These are phyloP conservation scores for Starmerella potacharoeniae DNA, from an alignment of 805 yeast genomes.

Conservation along the genomic window DNA sequence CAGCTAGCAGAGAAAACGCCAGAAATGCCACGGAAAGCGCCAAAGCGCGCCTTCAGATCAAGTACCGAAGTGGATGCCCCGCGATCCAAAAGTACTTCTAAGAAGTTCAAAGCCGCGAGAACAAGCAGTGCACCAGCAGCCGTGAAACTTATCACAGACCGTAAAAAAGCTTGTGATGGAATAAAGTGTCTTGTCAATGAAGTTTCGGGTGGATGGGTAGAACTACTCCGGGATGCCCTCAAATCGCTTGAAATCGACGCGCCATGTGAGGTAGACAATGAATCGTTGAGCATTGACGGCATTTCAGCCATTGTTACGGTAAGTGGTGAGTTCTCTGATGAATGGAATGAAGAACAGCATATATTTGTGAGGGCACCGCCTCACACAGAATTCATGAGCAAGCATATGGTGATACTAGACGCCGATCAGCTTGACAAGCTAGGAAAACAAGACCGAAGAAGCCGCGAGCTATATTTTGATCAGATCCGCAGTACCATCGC, in stretches of 20 bases:
- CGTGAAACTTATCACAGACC: conserved; percentile 5
- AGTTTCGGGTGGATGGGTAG: background rate
- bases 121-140: background rate
- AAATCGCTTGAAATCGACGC: background rate
- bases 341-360: conserved; percentile 7
- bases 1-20: background rate
- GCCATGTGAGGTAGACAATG: background rate
- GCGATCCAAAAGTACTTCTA: background rate
- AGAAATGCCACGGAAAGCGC: background rate
- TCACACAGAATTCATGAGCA: conserved; percentile 8
- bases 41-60: background rate
- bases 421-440: conserved; percentile 6
- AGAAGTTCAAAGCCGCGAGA: background rate
- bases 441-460: background rate
- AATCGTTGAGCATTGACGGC: background rate
- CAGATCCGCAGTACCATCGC: background rate
- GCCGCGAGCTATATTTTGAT: conserved; percentile 1
- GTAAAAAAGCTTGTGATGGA: conserved; percentile 2
- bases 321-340: conserved; percentile 11
- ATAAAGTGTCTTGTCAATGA: background rate
- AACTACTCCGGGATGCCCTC: background rate
- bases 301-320: conserved; percentile 2
- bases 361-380: conserved; percentile 5
- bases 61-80: background rate
- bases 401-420: conserved; percentile 4